phyloP scores from a whole-genome alignment of 2,329 filamentous ascomycete species.

The Talaromyces pinophilus region DNA sequence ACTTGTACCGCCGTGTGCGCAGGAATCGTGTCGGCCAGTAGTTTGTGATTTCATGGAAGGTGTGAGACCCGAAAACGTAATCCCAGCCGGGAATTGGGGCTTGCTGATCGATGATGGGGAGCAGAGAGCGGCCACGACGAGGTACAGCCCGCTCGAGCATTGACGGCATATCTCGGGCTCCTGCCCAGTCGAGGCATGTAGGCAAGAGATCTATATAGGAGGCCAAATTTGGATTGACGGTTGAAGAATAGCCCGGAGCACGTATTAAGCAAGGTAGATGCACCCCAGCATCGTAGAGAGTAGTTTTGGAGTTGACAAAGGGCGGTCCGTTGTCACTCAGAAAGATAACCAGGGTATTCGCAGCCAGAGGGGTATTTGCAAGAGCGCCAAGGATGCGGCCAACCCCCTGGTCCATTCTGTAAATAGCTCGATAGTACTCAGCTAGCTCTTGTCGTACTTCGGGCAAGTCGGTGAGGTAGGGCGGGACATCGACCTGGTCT shows the following conservation, averaged over 20 bases:
- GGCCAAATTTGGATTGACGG: conserved; percentile 48
- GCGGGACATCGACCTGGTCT: too few relatives aligned
- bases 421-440: too few relatives aligned
- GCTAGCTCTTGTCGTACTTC: too few relatives aligned
- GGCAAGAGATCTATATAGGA: conserved; percentile 53
- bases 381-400: too few relatives aligned
- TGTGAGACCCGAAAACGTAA: conserved; percentile 54
- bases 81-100: too few relatives aligned
- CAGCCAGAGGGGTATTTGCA: too few relatives aligned
- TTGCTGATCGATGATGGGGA: conserved; percentile 21
- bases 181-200: conserved; percentile 48
- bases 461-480: too few relatives aligned
- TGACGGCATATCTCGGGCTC: conserved; percentile 26
- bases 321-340: conserved; percentile 54
- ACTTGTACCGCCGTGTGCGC: conserved; percentile 49
- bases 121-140: too few relatives aligned
- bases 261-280: conserved; percentile 48
- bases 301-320: conserved; percentile 56
- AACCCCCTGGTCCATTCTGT: too few relatives aligned
- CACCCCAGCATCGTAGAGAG: conserved; percentile 52
- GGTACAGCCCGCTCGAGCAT: too few relatives aligned
- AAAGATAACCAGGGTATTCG: conserved; percentile 50
- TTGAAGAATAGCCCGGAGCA: conserved; percentile 32
- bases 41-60: conserved; percentile 54
- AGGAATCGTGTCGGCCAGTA: conserved; percentile 55